Conservation (phyloP, 225 moss, liverwort and hornwort genomes). For the Bryum argenteum region DNA sequence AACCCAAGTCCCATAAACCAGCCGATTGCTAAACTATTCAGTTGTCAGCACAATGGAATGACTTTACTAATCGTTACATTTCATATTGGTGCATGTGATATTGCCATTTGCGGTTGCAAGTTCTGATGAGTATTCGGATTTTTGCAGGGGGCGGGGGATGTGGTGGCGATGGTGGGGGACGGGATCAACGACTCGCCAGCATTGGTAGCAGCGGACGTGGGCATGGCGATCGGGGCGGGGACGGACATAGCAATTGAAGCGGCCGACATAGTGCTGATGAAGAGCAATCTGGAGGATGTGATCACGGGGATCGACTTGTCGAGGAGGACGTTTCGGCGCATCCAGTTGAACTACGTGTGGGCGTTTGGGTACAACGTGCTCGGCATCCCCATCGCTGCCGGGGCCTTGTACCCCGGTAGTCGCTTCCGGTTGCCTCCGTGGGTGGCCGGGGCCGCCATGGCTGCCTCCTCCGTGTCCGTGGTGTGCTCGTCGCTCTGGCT, state of each 20-base stretch:
- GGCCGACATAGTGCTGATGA: slow-evolving; percentile 92
- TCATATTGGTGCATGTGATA: no score
- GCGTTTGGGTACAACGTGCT: slow-evolving; percentile 83
- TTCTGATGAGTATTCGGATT: no score
- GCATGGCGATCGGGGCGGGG: slow-evolving; percentile 94
- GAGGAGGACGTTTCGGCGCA: slow-evolving; percentile 65
- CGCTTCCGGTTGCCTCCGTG: slow-evolving; percentile 80
- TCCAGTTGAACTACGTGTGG: slow-evolving; percentile 83
- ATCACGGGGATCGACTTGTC: slow-evolving; percentile 86
- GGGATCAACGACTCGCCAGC: slow-evolving; percentile 95
- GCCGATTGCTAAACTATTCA: no score
- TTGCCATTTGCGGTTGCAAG: no score
- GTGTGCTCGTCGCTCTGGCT: slow-evolving; percentile 86
- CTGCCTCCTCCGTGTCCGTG: slow-evolving; percentile 85
- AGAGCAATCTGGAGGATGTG: slow-evolving; percentile 85
- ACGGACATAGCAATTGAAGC: slow-evolving; percentile 92
- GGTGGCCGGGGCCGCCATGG: slow-evolving; percentile 94
- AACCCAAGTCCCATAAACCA: no score
- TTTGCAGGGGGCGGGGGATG: slow-evolving; percentile 43
- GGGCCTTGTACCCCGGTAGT: slow-evolving; percentile 67
- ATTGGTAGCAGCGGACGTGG: slow-evolving; percentile 84
- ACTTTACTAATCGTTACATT: no score
- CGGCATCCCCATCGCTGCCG: slow-evolving; percentile 85
- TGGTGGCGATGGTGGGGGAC: slow-evolving; percentile 92
- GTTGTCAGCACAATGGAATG: no score